A percentile compares a stretch with the other conserved stretches of the same genome.
Conservation (phyloP, 495 filamentous ascomycete species). For the Astrothelium macrocarpum region DNA sequence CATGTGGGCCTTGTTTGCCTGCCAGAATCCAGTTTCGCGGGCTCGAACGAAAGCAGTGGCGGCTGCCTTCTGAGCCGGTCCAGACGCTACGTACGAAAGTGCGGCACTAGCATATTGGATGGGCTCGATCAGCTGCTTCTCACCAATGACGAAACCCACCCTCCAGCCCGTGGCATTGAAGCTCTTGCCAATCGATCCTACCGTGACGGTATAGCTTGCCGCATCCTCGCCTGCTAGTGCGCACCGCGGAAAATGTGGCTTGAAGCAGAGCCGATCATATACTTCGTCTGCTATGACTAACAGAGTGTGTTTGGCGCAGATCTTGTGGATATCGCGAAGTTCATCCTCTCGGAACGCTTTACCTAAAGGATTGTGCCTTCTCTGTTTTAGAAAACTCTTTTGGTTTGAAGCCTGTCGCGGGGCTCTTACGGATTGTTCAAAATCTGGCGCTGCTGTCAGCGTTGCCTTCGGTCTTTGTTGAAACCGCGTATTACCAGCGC, state of each 20-base stretch:
- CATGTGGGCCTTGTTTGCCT: conserved; percentile 5
- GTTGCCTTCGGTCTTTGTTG: background rate
- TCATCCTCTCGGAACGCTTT: conserved; percentile 17
- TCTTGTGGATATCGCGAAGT: conserved; percentile 13
- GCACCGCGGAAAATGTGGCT: conserved; percentile 8
- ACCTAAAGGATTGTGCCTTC: conserved; percentile 13
- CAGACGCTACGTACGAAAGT: conserved; percentile 9
- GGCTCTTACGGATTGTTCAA: background rate
- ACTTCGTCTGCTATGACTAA: conserved; percentile 17
- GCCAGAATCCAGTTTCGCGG: conserved; percentile 18
- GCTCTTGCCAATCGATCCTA: conserved; percentile 14
- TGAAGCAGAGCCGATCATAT: background rate
- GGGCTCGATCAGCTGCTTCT: conserved; percentile 11
- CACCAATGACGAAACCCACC: conserved; percentile 18
- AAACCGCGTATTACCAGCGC: background rate
- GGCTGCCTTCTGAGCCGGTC: conserved; percentile 16
- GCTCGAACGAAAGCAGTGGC: conserved; percentile 13
- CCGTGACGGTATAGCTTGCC: conserved; percentile 11
- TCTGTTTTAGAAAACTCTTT: background rate
- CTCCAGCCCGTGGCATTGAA: conserved; percentile 21
- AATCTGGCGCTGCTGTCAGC: conserved; percentile 5
- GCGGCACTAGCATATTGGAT: conserved; percentile 10
- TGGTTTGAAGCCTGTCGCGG: background rate
- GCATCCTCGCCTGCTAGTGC: conserved; percentile 9
- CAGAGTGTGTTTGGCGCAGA: conserved; percentile 13